A percentile compares a stretch with the other conserved stretches of the same genome.
Evolutionary conservation across 148 eudicot genomes (phyloP).

Genomic region (Chenopodium album): DNA sequence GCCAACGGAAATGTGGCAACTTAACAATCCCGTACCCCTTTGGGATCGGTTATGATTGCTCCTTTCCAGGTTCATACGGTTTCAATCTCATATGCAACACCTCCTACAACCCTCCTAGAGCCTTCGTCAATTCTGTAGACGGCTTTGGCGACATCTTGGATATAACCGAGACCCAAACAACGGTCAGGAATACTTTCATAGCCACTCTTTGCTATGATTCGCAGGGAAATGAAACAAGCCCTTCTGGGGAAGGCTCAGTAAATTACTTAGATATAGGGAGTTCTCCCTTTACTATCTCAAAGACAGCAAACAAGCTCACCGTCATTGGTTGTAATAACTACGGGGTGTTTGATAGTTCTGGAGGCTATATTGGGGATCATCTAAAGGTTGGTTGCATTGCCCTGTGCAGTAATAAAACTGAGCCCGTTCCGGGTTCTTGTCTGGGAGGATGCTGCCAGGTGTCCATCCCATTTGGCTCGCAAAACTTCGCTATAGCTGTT

Average conservation of each 20-base stretch:
- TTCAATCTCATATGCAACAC: slow-evolving; percentile 16
- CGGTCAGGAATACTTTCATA: slow-evolving; percentile 14
- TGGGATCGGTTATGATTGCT: slow-evolving; percentile 26
- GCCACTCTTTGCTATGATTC: slow-evolving; percentile 8
- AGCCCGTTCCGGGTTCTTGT: slow-evolving; percentile 13
- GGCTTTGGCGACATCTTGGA: slow-evolving; percentile 19
- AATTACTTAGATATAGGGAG: not conserved
- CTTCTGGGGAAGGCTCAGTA: not conserved
- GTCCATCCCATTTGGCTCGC: slow-evolving; percentile 27
- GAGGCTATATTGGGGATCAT: not conserved
- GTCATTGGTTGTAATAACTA: slow-evolving; percentile 30
- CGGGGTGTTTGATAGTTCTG: slow-evolving; percentile 10
- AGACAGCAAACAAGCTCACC: slow-evolving; percentile 24
- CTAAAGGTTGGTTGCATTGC: slow-evolving; percentile 20
- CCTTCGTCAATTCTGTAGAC: not conserved
- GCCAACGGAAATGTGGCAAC: slow-evolving; percentile 23
- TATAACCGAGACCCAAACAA: slow-evolving; percentile 26
- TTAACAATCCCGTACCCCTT: slow-evolving; percentile 34
- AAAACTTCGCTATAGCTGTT: not conserved
- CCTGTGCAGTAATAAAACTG: slow-evolving; percentile 6
- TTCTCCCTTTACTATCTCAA: not conserved
- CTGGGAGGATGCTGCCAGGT: slow-evolving; percentile 31
- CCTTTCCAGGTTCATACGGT: not conserved
- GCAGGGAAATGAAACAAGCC: not conserved
- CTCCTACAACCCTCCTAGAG: slow-evolving; percentile 27